Conservation (phyloP, 768 basidiomycete genomes). For the Leccinum incarnatum region DNA sequence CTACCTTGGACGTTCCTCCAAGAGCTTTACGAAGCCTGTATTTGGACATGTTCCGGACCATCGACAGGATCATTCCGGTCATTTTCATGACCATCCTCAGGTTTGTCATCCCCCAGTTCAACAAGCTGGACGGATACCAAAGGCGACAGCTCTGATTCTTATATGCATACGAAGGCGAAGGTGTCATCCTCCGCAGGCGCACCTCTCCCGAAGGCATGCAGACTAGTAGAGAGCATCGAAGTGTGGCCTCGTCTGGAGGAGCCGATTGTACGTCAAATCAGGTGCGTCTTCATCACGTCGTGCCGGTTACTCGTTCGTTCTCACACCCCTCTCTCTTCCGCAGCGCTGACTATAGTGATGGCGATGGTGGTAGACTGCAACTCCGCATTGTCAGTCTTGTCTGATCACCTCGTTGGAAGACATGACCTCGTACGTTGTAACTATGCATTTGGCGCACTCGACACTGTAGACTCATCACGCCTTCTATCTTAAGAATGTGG, state of each 20-base stretch:
- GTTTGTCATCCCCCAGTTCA: constrained; percentile 80
- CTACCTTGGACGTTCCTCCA: constrained; percentile 42
- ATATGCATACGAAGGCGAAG: constrained; percentile 82
- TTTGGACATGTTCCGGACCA: constrained; percentile 67
- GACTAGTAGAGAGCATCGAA: constrained; percentile 52
- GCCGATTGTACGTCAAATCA: constrained; percentile 70
- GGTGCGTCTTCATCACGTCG: constrained; percentile 41
- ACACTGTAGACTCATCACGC: not conserved
- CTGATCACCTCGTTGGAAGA: constrained; percentile 72
- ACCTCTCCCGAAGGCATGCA: constrained; percentile 34
- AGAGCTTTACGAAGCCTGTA: constrained; percentile 69
- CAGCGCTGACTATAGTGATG: constrained; percentile 55
- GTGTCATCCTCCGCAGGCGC: constrained; percentile 64
- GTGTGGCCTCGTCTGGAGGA: constrained; percentile 77
- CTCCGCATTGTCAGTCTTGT: constrained; percentile 23
- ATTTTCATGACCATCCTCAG: constrained; percentile 70
- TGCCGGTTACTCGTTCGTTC: not conserved
- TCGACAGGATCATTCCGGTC: constrained; percentile 69
- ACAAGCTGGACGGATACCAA: constrained; percentile 43
- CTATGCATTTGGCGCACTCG: not conserved
- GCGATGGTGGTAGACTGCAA: constrained; percentile 33
- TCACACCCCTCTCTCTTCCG: not conserved
- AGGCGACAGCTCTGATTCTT: constrained; percentile 55
- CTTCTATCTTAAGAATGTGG: constrained; percentile 1
- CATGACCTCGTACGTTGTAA: constrained; percentile 50